Evolutionary conservation across 768 basidiomycete species (phyloP), one percentile per base, ranked within the genome.

Genomic region (Amanita thiersii): DNA sequence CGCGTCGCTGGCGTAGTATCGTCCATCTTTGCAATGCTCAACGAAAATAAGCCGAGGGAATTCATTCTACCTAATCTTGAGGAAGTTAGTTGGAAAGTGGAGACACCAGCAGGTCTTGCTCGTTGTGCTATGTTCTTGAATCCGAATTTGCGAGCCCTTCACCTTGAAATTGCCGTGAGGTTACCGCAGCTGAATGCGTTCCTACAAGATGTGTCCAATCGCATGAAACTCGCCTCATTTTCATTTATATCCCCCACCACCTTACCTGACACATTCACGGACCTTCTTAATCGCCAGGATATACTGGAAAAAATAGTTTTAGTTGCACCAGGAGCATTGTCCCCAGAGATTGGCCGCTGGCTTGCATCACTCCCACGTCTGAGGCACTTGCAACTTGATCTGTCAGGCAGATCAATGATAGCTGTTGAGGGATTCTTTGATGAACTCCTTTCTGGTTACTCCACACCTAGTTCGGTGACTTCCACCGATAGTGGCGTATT

Each of bases 391-490:
- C 75, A 81, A 52, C 65, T 88, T 36, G 86, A 88, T 55, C 69
- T 88, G 18, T 76, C 82, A 0, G 81, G 78, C 42, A 67, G 81
- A 43, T 74, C 79, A 3, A 60, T 72, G 40, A 76, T 76, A 21
- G 79, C 80, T 0, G 79, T 86, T n/a, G 82, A 86, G 60, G 80
- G 81, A 14, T 88, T 88, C 59, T 88, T 88, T 56, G 78, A 79
- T 54, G 77, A 84, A 40, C 63, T 86, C 48, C 62, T 65, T 30
- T 85, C 84, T 1, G 86, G 85, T n/a, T 67, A 68, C 46, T 74
- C 74, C 20, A 82, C 84, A 9, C 86, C 85, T 4, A 76, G 69
- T 47, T 83, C 82, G 8, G 69, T 76, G 10, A 70, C 64, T 18
- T 78, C 81, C 39, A 79, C 72, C 30, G 85, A 87, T 58, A 85